Base-by-base conservation (phyloP, 352 stramenopile species). In the Phytophthora uliginosa region DNA sequence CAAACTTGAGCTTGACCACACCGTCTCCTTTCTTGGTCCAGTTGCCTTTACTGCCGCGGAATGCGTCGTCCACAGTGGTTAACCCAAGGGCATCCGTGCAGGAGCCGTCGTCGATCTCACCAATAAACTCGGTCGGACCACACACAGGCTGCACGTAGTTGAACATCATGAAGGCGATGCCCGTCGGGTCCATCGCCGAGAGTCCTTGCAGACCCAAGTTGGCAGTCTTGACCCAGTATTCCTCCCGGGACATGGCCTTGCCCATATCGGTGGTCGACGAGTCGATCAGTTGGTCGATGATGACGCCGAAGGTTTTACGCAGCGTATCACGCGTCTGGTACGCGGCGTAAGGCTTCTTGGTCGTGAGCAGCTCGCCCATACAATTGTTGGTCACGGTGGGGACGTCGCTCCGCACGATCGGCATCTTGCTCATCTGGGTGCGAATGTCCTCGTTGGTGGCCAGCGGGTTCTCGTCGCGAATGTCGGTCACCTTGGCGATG, bases 71-170 rank as follows among this genome's bases (percentile, higher is more conserved):
- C 5, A 76, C 51, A 0, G 76, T 82, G 2, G 62, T 75, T 2
- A 92, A 63, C 0, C 83, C 85, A 13, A 92, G 65, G 0, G 85
- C 82, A 2, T 84, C 64, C 1, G 63, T 58, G 0, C 73, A 52
- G 0, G 66, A 65, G 22, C 85, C 85, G 34, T 88, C 82, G 59
- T 92, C 85, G 47, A 92, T 85, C 26, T 90, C 77, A 4, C 83
- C 81, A 12, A 89, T 64, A 54, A 88, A 83, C 17, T 82, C 70
- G 2, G 85, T 90, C 0, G 83, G 85, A 3, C 85, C 83, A 31
- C 85, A 92, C 33, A 91, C 81, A 6, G 83, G 79, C 64, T 92
- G 79, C 7, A 91, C 75, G 64, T 83, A 90, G 62, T 89, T 80
- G 38, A 76, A 82, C 4, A 64, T 74, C 69, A 86, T 69, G 15